A percentile compares a stretch with the other conserved stretches of the same genome.
These are phyloP conservation scores for Aegilops bicornis DNA, from an alignment of 176 grass and related monocot genomes.

Conservation along the genomic window DNA sequence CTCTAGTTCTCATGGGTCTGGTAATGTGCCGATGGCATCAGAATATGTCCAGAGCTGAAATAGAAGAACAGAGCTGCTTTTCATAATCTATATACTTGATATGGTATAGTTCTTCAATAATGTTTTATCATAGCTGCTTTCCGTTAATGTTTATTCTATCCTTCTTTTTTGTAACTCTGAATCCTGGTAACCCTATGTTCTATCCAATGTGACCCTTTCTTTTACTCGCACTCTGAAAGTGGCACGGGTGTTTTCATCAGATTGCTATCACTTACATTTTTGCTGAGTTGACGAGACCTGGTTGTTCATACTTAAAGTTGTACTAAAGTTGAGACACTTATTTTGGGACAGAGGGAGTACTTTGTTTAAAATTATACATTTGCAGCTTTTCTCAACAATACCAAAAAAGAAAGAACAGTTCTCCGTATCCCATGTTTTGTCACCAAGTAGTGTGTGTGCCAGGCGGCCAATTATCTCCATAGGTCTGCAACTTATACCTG, in stretches of 20 bases:
- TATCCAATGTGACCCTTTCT: not conserved
- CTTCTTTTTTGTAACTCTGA: not conserved
- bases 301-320: not conserved
- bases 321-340: too few species aligned
- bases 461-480: not conserved
- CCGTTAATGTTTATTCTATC: not conserved
- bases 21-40: slow-evolving; percentile 31
- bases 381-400: not conserved
- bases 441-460: not conserved
- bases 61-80: slow-evolving; percentile 12
- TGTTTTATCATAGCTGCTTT: not conserved
- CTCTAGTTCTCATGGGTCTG: slow-evolving; percentile 31
- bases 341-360: too few species aligned
- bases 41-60: slow-evolving; percentile 40
- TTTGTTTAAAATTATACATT: not conserved
- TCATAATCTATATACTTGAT: not conserved
- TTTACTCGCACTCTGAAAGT: not conserved
- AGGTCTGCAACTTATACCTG: not conserved
- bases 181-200: not conserved
- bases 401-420: not conserved
- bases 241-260: not conserved
- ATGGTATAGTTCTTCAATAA: not conserved
- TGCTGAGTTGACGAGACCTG: not conserved
- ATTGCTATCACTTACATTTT: not conserved
- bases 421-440: not conserved